Conservation (phyloP, 495 filamentous ascomycete species). For the Aspergillus baeticus region DNA sequence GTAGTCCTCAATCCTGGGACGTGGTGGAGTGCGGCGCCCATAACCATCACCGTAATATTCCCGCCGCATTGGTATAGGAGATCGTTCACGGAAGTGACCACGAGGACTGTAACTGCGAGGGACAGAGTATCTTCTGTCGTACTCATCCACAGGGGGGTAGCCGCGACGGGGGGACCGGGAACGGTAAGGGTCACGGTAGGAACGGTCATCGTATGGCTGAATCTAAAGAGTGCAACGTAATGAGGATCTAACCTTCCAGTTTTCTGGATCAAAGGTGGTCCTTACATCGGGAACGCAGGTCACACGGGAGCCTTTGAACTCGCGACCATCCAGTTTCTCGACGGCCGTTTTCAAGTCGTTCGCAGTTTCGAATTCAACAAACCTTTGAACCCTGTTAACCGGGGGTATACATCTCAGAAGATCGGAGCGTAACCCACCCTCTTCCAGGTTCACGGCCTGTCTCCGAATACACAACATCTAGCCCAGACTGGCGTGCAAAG, state of each 20-base stretch:
- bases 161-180: constrained; percentile 73
- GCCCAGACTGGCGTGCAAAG: constrained; percentile 93
- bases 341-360: constrained; percentile 86
- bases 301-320: constrained; percentile 86
- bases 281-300: constrained; percentile 84
- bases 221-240: constrained; percentile 46
- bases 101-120: constrained; percentile 81
- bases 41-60: constrained; percentile 85
- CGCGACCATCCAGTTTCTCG: constrained; percentile 85
- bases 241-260: constrained; percentile 19
- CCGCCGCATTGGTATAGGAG: constrained; percentile 67
- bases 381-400: constrained; percentile 58
- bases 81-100: constrained; percentile 84
- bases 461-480: constrained; percentile 98
- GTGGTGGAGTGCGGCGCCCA: constrained; percentile 65
- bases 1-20: constrained; percentile 72
- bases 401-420: constrained; percentile 5
- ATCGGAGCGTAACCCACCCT: constrained; percentile 64
- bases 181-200: constrained; percentile 67
- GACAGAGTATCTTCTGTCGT: constrained; percentile 72
- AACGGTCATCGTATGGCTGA: constrained; percentile 62
- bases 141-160: constrained; percentile 67
- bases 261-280: constrained; percentile 20
- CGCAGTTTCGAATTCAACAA: constrained; percentile 95
- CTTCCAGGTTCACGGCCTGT: constrained; percentile 89